Evolutionary conservation across 306 rosid genomes (phyloP), one percentile per base, ranked within the genome.

Genomic region (Fagus crenata): DNA sequence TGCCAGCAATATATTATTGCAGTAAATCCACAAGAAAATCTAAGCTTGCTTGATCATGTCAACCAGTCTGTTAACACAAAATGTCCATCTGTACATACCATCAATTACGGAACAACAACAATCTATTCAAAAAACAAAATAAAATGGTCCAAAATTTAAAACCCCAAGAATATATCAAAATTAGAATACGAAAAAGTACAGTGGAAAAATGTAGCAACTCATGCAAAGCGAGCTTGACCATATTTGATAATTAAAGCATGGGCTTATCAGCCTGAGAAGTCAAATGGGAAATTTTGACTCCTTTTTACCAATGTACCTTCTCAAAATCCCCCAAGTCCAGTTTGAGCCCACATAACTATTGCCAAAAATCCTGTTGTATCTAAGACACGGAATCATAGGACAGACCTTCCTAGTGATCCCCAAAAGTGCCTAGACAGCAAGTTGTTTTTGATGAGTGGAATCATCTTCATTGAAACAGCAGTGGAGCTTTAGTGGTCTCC

Each of bases 381-480:
- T 37, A 54, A 15, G 59, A 78, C 11, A 56, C 12, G 22, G 6
- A 63, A 3, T 36, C 22, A 5, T 13, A 1, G 22, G 18, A 13
- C 1, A 56, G 33, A 22, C 2, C 32, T 22, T 22, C 51, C 28
- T 22, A 22, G 28, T 22, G 28, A 22, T 22, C 28, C 28, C 28
- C 33, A 63, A 36, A 35, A 63, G 43, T 63, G 80, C 64, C 85
- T 80, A 95, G 80, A 90, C 97, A 85, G 96, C 96, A 69, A 92
- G 89, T 69, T 89, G 91, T 74, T 87, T 86, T 75, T 89, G 86
- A 81, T 81, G 89, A n/a, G 93, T 81, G 74, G 97, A 69, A 76
- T 95, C 96, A 69, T 95, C 99, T 43, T 95, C 96, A 72, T 85
- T 90, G 81, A 85, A 92, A 77, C 96, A 88, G 60, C 81, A 85